A percentile compares a stretch with the other conserved stretches of the same genome.
Evolutionary conservation across 2,329 filamentous ascomycete species (phyloP).

Genomic region (Colletotrichum paranaense): DNA sequence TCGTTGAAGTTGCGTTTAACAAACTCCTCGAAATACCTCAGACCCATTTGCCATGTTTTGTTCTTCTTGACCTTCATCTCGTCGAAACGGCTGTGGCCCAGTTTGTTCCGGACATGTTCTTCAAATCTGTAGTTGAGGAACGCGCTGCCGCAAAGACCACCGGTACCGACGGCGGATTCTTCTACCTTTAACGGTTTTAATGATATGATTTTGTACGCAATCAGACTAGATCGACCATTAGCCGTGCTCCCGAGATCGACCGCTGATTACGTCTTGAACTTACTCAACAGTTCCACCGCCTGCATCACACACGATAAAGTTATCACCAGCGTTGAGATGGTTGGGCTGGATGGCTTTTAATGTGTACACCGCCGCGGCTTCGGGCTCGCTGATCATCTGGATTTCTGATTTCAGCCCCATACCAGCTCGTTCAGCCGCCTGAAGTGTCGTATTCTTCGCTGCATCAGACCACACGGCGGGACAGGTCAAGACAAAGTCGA

Average conservation of each 20-base stretch:
- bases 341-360: conserved; percentile 84
- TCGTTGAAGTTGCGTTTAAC: conserved; percentile 87
- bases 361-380: conserved; percentile 83
- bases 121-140: conserved; percentile 86
- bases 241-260: conserved; percentile 7
- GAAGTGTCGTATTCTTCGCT: conserved; percentile 84
- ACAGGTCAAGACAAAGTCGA: conserved; percentile 84
- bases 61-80: conserved; percentile 82
- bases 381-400: conserved; percentile 84
- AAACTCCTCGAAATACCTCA: conserved; percentile 86
- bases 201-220: conserved; percentile 84
- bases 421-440: conserved; percentile 81
- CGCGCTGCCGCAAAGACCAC: conserved; percentile 80
- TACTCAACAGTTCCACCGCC: conserved; percentile 76
- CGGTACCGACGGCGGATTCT: conserved; percentile 83
- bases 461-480: conserved; percentile 88
- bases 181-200: conserved; percentile 78
- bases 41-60: conserved; percentile 83
- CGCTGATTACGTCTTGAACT: conserved; percentile 43
- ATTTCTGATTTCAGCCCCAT: conserved; percentile 79
- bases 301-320: conserved; percentile 72
- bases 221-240: conserved; percentile 61
- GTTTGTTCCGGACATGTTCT: conserved; percentile 76
- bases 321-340: conserved; percentile 75
- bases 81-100: conserved; percentile 75